phyloP scores from a whole-genome alignment of 2,329 filamentous ascomycete genomes.

The Blastomyces parvus region DNA sequence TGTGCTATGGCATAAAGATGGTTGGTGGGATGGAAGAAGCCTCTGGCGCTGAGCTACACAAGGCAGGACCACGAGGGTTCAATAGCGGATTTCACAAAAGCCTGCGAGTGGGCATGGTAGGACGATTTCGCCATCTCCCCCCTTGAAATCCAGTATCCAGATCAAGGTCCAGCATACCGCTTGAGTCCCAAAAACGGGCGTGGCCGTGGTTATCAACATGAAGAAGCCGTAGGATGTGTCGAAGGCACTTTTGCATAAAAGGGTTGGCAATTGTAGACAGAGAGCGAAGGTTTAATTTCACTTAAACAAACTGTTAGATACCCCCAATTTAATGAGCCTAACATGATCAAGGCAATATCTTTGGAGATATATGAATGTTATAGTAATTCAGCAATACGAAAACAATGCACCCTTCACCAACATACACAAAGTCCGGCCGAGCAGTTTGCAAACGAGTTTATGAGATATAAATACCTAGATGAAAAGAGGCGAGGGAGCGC shows the following conservation, averaged over 20 bases:
- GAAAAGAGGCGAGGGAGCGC: not conserved
- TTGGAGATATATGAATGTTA: not conserved
- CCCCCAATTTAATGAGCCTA: not conserved
- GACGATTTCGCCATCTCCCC: not conserved
- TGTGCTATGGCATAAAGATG: not conserved
- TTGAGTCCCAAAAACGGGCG: not conserved
- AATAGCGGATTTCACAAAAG: not conserved
- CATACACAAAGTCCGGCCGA: not conserved
- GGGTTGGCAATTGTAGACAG: not conserved
- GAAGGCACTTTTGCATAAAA: not conserved
- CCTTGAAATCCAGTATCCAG: not conserved
- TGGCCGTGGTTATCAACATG: not conserved
- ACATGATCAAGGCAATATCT: not conserved
- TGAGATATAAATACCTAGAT: not conserved
- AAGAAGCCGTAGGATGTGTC: not conserved
- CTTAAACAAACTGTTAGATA: not conserved
- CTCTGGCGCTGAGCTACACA: not conserved
- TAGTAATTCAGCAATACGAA: not conserved
- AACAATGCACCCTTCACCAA: not conserved
- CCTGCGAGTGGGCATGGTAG: not conserved
- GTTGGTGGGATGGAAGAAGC: not conserved
- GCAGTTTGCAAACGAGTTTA: not conserved
- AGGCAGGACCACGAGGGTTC: not conserved
- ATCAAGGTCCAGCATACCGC: not conserved
- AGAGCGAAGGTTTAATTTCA: not conserved